Conservation (phyloP, 768 basidiomycete genomes). For the Royoungia palumana region DNA sequence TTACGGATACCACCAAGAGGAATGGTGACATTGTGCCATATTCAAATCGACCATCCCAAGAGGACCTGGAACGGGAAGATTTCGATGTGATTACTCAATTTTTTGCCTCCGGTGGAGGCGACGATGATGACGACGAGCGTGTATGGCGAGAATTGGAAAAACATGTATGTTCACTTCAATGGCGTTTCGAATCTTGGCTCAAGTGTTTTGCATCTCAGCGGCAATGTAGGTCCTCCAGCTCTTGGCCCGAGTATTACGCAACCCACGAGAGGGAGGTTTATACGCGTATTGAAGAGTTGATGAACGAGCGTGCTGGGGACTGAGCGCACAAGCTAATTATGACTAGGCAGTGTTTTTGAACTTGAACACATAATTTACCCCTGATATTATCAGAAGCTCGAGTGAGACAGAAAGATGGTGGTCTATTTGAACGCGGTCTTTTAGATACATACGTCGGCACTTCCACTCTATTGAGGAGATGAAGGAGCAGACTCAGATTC, state of each 20-base stretch:
- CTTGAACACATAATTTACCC: conserved; percentile 3
- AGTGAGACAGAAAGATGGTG: conserved; percentile 3
- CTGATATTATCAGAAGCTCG: neutral
- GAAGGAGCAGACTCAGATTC: conserved; percentile 10
- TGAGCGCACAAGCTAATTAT: too few species aligned
- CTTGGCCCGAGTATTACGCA: conserved; percentile 54
- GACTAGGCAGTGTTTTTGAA: neutral
- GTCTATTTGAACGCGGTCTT: conserved; percentile 14
- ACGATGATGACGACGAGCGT: conserved; percentile 44
- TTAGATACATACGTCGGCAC: conserved; percentile 11
- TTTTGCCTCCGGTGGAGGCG: conserved; percentile 50
- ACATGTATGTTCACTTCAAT: conserved; percentile 36
- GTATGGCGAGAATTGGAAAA: conserved; percentile 50
- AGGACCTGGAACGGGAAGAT: conserved; percentile 35
- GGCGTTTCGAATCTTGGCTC: neutral
- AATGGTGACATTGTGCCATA: neutral
- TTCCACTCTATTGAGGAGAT: conserved; percentile 19
- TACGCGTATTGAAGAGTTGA: conserved; percentile 37
- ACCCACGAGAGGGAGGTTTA: conserved; percentile 41
- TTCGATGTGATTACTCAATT: conserved; percentile 52
- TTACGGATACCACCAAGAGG: neutral
- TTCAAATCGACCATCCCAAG: conserved; percentile 2
- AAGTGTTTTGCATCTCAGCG: conserved; percentile 27
- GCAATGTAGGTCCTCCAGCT: conserved; percentile 38
- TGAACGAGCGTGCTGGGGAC: conserved; percentile 13